Evolutionary conservation across 257 asterid species (phyloP), one percentile per base, ranked within the genome.

Genomic region (Jasminum sambac): DNA sequence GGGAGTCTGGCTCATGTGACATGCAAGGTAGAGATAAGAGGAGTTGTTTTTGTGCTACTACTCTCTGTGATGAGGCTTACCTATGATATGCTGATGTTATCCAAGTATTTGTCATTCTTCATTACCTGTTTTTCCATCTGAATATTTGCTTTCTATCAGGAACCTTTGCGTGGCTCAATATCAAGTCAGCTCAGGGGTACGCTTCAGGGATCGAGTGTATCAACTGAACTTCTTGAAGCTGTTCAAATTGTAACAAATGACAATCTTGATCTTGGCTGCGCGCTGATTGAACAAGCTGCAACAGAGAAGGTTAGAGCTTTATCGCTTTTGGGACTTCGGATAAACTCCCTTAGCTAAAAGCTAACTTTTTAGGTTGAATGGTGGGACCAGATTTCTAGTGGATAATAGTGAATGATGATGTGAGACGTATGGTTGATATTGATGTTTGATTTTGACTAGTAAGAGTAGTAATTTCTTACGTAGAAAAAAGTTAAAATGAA

Each of bases 1-100:
- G 99, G 99, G 78, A 89, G 99, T 83, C 87, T 95, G 67, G 99
- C 99, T 75, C 99, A 95, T 76, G 99, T 95, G 60, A 95, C 99
- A 52, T 95, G 99, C 97, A 95, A 95, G 99, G 99, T 95, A 81
- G 64, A 41, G 46, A 58, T 60, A 4, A 70, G 19, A 58, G 38
- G 23, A 70, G 42, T 50, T 6, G 19, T 40, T 17, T 19, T 13
- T 46, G 17, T 25, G 17, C 5, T 52, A 16, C 11, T 63, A 11
- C 52, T 64, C 72, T 65, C 46, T 62, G 52, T 59, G 24, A 70
- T 76, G 16, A 30, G 46, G 4, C 57, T 21, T 43, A 50, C 23
- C 7, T 59, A 16, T 58, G 24, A 38, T 69, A 30, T 65, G 66
- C 34, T 58, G 64, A 41, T 1, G 8, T 59, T 70, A 8, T 11